These are phyloP conservation scores for thale cress (Arabidopsis thaliana) DNA, from an alignment of 345 rosid species.

Conservation along the genomic window TAIR10.1 NC_003070.9:2955001-2955500, in stretches of 20 bases:
- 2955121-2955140: slow-evolving; percentile 3
- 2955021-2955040: slow-evolving; percentile 71
- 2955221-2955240: background rate
- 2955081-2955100: slow-evolving; percentile 33
- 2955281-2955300: background rate
- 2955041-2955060: slow-evolving; percentile 75
- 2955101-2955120: slow-evolving; percentile 12
- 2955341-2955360: slow-evolving; percentile 38
- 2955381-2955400: slow-evolving; percentile 19
- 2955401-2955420: background rate
- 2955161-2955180: background rate
- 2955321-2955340: slow-evolving; percentile 1
- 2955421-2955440: background rate
- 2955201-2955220: background rate
- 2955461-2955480: slow-evolving; percentile 21
- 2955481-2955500: slow-evolving; percentile 28
- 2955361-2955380: slow-evolving; percentile 11
- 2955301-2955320: background rate
- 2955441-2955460: background rate
- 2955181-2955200: background rate
- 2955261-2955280: background rate
- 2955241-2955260: background rate
- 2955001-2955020: slow-evolving; percentile 93
- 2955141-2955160: background rate
- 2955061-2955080: slow-evolving; percentile 59